Evolutionary conservation across 495 filamentous ascomycete species (phyloP).

Genomic region (Hapsidospora chrysogenum): DNA sequence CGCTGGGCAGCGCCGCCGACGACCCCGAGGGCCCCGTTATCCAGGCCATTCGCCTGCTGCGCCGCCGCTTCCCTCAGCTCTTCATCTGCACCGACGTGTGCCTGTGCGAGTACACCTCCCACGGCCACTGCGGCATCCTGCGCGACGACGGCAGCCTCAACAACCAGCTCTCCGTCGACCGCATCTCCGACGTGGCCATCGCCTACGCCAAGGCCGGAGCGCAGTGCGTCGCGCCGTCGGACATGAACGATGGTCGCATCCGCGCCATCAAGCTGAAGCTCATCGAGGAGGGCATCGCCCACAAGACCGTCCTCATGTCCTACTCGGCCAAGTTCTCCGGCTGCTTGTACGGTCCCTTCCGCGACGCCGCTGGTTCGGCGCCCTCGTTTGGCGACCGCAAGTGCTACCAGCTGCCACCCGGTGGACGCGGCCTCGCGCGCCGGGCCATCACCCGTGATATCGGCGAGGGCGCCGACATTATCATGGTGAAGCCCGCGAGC

Average conservation of each 20-base stretch:
- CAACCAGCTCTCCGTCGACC: slow-evolving; percentile 79
- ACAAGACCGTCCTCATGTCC: slow-evolving; percentile 83
- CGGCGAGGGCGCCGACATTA: slow-evolving; percentile 85
- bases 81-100: slow-evolving; percentile 90
- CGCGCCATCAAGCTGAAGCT: slow-evolving; percentile 92
- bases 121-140: slow-evolving; percentile 93
- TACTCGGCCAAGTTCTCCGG: slow-evolving; percentile 96
- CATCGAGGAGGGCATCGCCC: slow-evolving; percentile 78
- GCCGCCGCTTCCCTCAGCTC: slow-evolving; percentile 66
- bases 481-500: slow-evolving; percentile 96
- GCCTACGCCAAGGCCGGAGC: slow-evolving; percentile 87
- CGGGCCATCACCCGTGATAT: slow-evolving; percentile 85
- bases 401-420: slow-evolving; percentile 92
- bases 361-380: slow-evolving; percentile 82
- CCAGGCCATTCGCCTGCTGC: slow-evolving; percentile 61
- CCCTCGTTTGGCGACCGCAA: slow-evolving; percentile 88
- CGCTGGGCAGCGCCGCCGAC: slow-evolving; percentile 83
- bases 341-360: slow-evolving; percentile 91
- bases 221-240: slow-evolving; percentile 89
- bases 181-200: slow-evolving; percentile 82
- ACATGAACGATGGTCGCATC: slow-evolving; percentile 98
- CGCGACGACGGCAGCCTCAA: slow-evolving; percentile 83
- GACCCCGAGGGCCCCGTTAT: slow-evolving; percentile 89
- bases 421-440: slow-evolving; percentile 81
- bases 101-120: slow-evolving; percentile 97